Evolutionary conservation across 2,329 filamentous ascomycete genomes (phyloP), one percentile per base, ranked within the genome.

Genomic region (Fusarium foetens): DNA sequence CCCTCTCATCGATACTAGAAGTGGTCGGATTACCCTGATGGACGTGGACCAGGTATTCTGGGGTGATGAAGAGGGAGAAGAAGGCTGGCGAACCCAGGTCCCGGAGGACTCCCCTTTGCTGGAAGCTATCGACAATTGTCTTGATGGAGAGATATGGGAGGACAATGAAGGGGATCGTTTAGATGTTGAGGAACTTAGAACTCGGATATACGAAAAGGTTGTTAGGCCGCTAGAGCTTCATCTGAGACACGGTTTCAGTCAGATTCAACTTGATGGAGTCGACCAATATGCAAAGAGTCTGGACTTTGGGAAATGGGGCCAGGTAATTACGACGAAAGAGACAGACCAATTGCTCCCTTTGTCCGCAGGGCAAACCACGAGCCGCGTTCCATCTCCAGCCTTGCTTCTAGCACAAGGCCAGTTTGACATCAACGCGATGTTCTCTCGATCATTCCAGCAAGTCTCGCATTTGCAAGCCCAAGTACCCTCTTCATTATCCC

Each of bases 31-130:
- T 3, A 39, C 33, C 7, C 39, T 55, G 9, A 31, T 58, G 21
- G 63, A 69, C 4, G 58, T 63, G 8, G 23, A 59, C 5, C 58
- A 54, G 25, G 63, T 69, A 4, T 69, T 69, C 8, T 21, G 53
- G 6, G 66, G 62, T 3, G 51, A 58, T 23, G 53, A 66, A 19
- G 62, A 58, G 13, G 31, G 35, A 3, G 58, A 61, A 5, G 58
- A 66, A 36, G 58, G 49, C 16, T 66, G 58, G 31, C 45, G 58
- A 19, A 51, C 51, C 2, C 45, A 63, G 17, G 63, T 69, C 4
- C 63, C 66, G 3, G 46, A 63, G 35, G 53, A 69, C 3, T 69
- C 39, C 3, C 42, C 38, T 33, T 27, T 69, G 10, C 19, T 54
- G 1, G 14, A 31, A 1, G 53, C 58, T 3, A 66, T 69, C 19